Conservation (phyloP, 1,284 basidiomycete genomes). For the Cryptococcus jaspeensis region DNA sequence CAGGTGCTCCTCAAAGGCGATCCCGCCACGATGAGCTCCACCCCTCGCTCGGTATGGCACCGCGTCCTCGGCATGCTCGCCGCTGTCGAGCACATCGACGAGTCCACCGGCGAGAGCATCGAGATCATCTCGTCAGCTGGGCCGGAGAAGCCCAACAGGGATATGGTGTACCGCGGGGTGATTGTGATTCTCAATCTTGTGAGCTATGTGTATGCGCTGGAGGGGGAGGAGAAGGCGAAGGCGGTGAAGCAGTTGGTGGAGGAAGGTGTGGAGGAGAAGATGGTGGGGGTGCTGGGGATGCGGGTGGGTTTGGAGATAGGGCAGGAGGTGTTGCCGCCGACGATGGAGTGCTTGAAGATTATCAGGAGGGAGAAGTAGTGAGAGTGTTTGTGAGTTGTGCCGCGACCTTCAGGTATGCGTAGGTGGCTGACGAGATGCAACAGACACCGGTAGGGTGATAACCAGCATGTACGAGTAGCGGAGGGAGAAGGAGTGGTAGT, state of each 20-base stretch:
- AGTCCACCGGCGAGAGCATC: constrained; percentile 34
- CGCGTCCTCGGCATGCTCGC: constrained; percentile 21
- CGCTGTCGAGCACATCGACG: constrained; percentile 34
- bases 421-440: too few species aligned
- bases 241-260: constrained; percentile 12
- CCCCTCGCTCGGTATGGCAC: constrained; percentile 47
- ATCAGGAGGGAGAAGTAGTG: constrained; percentile 14
- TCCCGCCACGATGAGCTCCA: constrained; percentile 29
- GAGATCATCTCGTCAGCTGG: constrained; percentile 33
- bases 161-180: constrained; percentile 71
- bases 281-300: constrained; percentile 21
- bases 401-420: too few species aligned
- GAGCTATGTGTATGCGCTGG: constrained; percentile 13
- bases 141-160: constrained; percentile 36
- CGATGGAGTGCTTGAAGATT: constrained; percentile 27
- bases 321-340: constrained; percentile 22
- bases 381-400: not conserved
- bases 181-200: constrained; percentile 69
- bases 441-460: not conserved
- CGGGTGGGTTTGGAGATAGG: constrained; percentile 10
- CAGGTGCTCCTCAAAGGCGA: constrained; percentile 55
- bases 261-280: constrained; percentile 19
- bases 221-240: constrained; percentile 2
- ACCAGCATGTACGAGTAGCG: too few species aligned
- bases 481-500: too few species aligned